A percentile compares a stretch with the other conserved stretches of the same genome.
These are phyloP conservation scores for Heterobasidion irregulare DNA, from an alignment of 1,284 basidiomycete genomes.

Conservation along the genomic window DNA sequence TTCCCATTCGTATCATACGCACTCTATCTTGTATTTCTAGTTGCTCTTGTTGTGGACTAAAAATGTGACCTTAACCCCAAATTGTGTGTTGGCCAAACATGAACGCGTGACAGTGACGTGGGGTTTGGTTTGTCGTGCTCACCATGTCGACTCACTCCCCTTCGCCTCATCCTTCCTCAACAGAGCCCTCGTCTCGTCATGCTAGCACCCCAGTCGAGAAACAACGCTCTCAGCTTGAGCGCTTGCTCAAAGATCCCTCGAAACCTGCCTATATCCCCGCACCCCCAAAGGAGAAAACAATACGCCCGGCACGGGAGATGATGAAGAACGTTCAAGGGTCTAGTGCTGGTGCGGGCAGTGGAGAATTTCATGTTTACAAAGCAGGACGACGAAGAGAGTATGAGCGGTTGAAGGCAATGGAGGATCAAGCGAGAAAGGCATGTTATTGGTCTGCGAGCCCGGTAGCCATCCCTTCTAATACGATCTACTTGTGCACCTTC, in stretches of 20 bases:
- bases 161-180: slow-evolving; percentile 22
- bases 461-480: background rate
- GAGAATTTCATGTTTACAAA: slow-evolving; percentile 99
- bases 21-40: background rate
- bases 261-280: slow-evolving; percentile 74
- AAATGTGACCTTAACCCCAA: background rate
- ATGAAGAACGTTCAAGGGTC: slow-evolving; percentile 98
- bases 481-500: slow-evolving; percentile 2
- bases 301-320: slow-evolving; percentile 83
- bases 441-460: slow-evolving; percentile 6
- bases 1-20: background rate
- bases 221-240: slow-evolving; percentile 74
- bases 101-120: background rate
- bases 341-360: slow-evolving; percentile 87
- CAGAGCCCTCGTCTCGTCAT: slow-evolving; percentile 34
- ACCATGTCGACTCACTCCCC: slow-evolving; percentile 15
- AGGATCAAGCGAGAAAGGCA: slow-evolving; percentile 76
- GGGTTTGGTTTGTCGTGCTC: no score
- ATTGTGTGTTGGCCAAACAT: background rate
- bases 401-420: slow-evolving; percentile 87
- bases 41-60: background rate
- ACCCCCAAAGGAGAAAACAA: slow-evolving; percentile 68
- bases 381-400: slow-evolving; percentile 91
- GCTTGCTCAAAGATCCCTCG: slow-evolving; percentile 78
- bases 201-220: slow-evolving; percentile 63